phyloP scores from a whole-genome alignment of 257 asterid species.

The Catharanthus roseus region DNA sequence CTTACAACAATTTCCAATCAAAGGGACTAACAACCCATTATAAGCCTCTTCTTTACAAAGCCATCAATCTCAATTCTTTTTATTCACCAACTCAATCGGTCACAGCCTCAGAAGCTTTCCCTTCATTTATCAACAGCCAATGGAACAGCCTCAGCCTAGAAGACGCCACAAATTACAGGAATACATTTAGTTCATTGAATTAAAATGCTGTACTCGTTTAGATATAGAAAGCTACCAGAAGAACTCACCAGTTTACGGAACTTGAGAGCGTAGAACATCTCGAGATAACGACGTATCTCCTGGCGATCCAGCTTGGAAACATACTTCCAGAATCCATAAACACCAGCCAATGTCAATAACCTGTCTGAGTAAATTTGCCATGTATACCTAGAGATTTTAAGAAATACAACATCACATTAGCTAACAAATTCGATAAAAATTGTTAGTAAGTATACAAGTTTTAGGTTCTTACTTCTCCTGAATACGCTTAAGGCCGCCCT shows the following conservation, averaged over 20 bases:
- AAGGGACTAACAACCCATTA: slow-evolving; percentile 4
- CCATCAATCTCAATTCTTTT: slow-evolving; percentile 5
- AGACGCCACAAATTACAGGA: not conserved
- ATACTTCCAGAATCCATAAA: slow-evolving; percentile 88
- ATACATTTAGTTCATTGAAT: not conserved
- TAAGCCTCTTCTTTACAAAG: slow-evolving; percentile 16
- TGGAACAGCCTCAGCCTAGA: slow-evolving; percentile 86
- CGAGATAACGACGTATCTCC: slow-evolving; percentile 81
- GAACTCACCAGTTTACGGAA: slow-evolving; percentile 71
- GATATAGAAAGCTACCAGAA: too few relatives aligned
- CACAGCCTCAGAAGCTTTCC: not conserved
- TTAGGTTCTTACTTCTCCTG: slow-evolving; percentile 63
- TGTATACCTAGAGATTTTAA: slow-evolving; percentile 53
- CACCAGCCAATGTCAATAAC: slow-evolving; percentile 80
- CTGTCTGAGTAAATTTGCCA: slow-evolving; percentile 91
- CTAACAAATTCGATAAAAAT: not conserved
- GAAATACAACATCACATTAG: not conserved
- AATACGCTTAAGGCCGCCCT: slow-evolving; percentile 69
- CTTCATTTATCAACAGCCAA: slow-evolving; percentile 47
- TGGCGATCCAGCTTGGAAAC: slow-evolving; percentile 83
- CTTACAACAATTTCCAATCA: not conserved
- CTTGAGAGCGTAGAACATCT: slow-evolving; percentile 86
- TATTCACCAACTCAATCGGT: slow-evolving; percentile 1
- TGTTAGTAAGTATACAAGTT: too few relatives aligned
- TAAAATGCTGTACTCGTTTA: too few relatives aligned